phyloP scores from a whole-genome alignment of 1,139 yeast genomes.

The Arxiozyma slooffiae region DNA sequence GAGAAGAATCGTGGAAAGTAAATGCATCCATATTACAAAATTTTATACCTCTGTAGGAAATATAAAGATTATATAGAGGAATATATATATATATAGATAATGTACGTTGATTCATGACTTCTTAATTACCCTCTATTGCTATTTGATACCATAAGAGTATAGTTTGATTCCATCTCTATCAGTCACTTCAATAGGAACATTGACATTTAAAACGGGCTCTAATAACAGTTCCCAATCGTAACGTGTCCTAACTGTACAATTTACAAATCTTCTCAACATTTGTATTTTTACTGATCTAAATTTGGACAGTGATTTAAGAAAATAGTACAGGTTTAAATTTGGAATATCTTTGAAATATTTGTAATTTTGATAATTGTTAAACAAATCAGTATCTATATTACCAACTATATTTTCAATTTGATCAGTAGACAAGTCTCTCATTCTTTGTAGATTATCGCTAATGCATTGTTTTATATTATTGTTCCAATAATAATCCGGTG shows the following conservation, averaged over 20 bases:
- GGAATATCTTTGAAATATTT: conserved; percentile 27
- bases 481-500: conserved; percentile 21
- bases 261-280: conserved; percentile 30
- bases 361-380: conserved; percentile 23
- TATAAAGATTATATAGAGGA: no score
- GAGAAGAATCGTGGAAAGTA: no score
- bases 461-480: conserved; percentile 15
- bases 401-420: conserved; percentile 10
- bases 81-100: no score
- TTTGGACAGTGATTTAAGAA: conserved; percentile 24
- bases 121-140: no score
- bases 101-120: no score
- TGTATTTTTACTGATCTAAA: conserved; percentile 31
- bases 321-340: conserved; percentile 29
- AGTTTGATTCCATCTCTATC: conserved; percentile 32
- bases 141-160: conserved; percentile 26
- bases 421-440: conserved; percentile 5
- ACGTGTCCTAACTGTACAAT: conserved; percentile 32
- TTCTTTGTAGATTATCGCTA: conserved; percentile 8
- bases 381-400: conserved; percentile 13
- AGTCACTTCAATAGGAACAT: conserved; percentile 30
- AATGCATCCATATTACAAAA: no score
- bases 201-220: conserved; percentile 29
- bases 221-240: conserved; percentile 33
- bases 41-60: no score